These are phyloP conservation scores for Epichloe amarillans DNA, from an alignment of 2,329 filamentous ascomycete species.

Conservation along the genomic window DNA sequence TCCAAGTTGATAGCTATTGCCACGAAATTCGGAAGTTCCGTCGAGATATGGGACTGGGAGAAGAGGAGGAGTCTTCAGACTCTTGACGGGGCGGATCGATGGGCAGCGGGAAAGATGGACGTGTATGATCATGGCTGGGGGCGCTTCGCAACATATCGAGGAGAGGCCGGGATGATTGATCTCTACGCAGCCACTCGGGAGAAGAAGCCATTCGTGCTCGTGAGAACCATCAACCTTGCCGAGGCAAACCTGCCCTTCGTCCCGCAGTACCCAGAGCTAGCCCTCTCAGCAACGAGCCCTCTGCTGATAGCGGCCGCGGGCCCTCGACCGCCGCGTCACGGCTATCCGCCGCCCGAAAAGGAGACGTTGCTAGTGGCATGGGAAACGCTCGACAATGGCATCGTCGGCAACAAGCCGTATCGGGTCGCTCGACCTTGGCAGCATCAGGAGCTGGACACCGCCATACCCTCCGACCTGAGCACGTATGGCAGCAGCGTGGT, in stretches of 20 bases:
- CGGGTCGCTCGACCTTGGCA: slow-evolving; percentile 23
- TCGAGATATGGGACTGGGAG: slow-evolving; percentile 28
- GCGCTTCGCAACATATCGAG: slow-evolving; percentile 22
- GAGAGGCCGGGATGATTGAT: slow-evolving; percentile 18
- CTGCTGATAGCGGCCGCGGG: slow-evolving; percentile 25
- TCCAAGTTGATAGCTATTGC: slow-evolving; percentile 25
- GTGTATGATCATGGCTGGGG: slow-evolving; percentile 20
- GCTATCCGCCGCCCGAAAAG: slow-evolving; percentile 23
- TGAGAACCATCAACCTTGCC: slow-evolving; percentile 21
- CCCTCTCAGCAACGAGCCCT: slow-evolving; percentile 25
- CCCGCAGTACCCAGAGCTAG: slow-evolving; percentile 26
- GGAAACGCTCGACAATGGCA: slow-evolving; percentile 19
- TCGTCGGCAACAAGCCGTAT: slow-evolving; percentile 19
- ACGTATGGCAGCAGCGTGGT: slow-evolving; percentile 25
- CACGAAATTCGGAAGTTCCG: slow-evolving; percentile 24
- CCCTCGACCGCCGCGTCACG: slow-evolving; percentile 23
- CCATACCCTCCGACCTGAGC: slow-evolving; percentile 22
- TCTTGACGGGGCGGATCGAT: slow-evolving; percentile 24
- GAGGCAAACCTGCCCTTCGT: slow-evolving; percentile 22
- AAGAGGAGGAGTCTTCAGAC: slow-evolving; percentile 26
- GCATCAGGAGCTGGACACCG: slow-evolving; percentile 25
- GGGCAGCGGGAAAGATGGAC: slow-evolving; percentile 23
- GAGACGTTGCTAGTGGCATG: slow-evolving; percentile 26
- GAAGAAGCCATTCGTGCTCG: slow-evolving; percentile 25
- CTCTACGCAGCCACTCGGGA: slow-evolving; percentile 18